Conservation (phyloP, 2,329 filamentous ascomycete species). For the Hirsutella rhossiliensis region DNA sequence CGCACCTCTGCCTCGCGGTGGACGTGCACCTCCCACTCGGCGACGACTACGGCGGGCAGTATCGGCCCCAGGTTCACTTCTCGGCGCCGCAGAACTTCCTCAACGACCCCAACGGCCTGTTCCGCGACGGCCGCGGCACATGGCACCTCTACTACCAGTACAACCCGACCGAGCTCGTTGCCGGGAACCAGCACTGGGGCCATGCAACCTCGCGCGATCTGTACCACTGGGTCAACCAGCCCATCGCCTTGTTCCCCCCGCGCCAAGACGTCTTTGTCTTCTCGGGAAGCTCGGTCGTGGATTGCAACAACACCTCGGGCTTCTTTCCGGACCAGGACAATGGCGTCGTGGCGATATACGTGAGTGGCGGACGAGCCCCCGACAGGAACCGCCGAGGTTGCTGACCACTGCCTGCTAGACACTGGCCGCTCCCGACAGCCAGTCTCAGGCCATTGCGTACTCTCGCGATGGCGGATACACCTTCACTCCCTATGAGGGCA, state of each 20-base stretch:
- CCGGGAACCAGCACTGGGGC: constrained; percentile 54
- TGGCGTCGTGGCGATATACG: constrained; percentile 43
- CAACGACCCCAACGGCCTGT: constrained; percentile 3
- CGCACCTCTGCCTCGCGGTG: too few relatives aligned
- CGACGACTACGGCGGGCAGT: constrained; percentile 1
- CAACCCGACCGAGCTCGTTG: constrained; percentile 26
- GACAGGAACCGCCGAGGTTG: background rate
- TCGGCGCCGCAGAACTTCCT: constrained; percentile 3
- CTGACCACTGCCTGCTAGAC: constrained; percentile 8
- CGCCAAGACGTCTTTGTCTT: constrained; percentile 32
- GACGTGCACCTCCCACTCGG: background rate
- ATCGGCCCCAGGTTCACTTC: constrained; percentile 2
- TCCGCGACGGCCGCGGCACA: constrained; percentile 36
- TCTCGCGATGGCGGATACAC: constrained; percentile 49
- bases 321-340: constrained; percentile 50
- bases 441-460: constrained; percentile 50
- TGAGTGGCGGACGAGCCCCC: constrained; percentile 10
- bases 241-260: constrained; percentile 44
- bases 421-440: constrained; percentile 10
- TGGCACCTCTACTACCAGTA: constrained; percentile 58
- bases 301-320: constrained; percentile 52
- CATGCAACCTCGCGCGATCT: constrained; percentile 51
- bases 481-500: constrained; percentile 45
- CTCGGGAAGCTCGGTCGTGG: constrained; percentile 44
- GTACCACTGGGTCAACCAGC: constrained; percentile 53